phyloP scores from a whole-genome alignment of 352 stramenopile genomes.

The Globisporangium echinulatum region DNA sequence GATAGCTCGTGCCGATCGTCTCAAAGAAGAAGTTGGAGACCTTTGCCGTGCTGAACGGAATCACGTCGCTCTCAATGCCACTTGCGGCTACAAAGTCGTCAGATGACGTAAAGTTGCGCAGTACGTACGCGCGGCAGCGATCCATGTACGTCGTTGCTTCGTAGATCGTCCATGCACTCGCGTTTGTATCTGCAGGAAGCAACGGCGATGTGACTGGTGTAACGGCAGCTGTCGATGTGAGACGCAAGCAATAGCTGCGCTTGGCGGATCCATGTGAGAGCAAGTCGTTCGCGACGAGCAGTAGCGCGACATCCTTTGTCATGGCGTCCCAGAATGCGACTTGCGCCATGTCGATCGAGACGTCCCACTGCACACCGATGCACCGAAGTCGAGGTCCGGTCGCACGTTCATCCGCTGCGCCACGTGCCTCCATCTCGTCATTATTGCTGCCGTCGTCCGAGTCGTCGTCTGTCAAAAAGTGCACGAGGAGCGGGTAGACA shows the following conservation, averaged over 20 bases:
- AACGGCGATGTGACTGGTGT: neutral
- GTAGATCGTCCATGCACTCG: constrained; percentile 30
- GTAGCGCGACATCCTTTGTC: constrained; percentile 43
- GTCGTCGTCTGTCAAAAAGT: constrained; percentile 38
- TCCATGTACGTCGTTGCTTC: constrained; percentile 61
- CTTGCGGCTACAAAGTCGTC: constrained; percentile 9
- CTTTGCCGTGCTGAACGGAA: constrained; percentile 28
- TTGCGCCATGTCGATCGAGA: constrained; percentile 50
- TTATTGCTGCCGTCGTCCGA: constrained; percentile 7
- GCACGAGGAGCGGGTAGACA: constrained; percentile 55
- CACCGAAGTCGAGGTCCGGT: constrained; percentile 16
- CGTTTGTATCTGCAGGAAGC: neutral
- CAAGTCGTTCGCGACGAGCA: constrained; percentile 45
- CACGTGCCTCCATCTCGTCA: too few relatives aligned
- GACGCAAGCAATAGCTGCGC: too few relatives aligned
- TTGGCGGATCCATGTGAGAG: constrained; percentile 44
- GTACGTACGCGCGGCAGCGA: constrained; percentile 45
- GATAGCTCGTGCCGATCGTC: constrained; percentile 54
- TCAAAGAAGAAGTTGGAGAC: constrained; percentile 59
- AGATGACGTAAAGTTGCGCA: constrained; percentile 19
- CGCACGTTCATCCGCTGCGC: too few relatives aligned
- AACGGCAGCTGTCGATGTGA: neutral
- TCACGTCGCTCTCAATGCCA: constrained; percentile 5
- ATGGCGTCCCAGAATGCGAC: constrained; percentile 60
- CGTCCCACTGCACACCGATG: constrained; percentile 55